Base-by-base conservation (phyloP, 306 rosid genomes). In the Cucumis cinereus region DNA sequence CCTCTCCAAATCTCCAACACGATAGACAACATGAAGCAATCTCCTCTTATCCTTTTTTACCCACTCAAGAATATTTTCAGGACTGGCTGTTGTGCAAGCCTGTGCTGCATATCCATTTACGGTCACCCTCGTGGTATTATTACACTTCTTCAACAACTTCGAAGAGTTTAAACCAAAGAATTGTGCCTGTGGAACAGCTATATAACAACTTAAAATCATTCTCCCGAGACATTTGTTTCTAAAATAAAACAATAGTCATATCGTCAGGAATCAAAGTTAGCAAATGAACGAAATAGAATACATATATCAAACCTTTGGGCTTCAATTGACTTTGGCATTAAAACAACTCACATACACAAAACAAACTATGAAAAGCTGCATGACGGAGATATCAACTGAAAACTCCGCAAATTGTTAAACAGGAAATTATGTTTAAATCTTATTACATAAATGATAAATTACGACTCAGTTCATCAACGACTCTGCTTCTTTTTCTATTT, bases 1-100 rank as follows among this genome's bases (percentile, higher is more conserved):
- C 79, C 82, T 88, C 80, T 93, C 98, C 79, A 93, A 78, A 81
- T 93, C 95, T 54, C 97, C 96, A 35, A 90, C 97, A 19, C 87
- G 89, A 82, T 90, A 89, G 36, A 93, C 98, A 75, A 89, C 98
- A 79, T 90, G 98, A 43, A 93, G 93, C 89, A 90, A 55, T 84
- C 89, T 86, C 74, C 96, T 73, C 66, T 86, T 89, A 82, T 93
- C 98, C 35, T 78, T 76, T 79, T 89, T 93, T n/a, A 88, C 93
- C 98, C 98, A 93, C 76, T 86, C 96, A 3, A 87, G 82, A 45
- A 82, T 85, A 86, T 90, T 87, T 82, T 90, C 95, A 82, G 41
- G 90, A 67, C 1, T 47, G 57, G 90, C 79, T 17, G 84, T 59
- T 6, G 91, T 79, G 80, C 91, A 85, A 23, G 93, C 81, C 61